Base-by-base conservation (phyloP, 108 stramenopile species). In the Stephanodiscus minutulus region DNA sequence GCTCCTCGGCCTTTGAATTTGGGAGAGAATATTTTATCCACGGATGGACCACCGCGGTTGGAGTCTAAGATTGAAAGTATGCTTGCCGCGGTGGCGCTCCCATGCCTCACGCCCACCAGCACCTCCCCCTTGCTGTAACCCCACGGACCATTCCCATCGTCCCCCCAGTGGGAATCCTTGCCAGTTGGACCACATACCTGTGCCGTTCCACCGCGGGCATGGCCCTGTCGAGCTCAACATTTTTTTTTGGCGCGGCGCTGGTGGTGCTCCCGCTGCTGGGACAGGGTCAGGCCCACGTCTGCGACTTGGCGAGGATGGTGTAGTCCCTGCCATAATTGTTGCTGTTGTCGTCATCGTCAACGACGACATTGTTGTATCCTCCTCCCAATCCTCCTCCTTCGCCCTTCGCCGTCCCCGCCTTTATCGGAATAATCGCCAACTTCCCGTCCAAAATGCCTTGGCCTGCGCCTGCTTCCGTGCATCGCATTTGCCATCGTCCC, bases 81-180 rank as follows among this genome's bases (percentile, higher is more conserved):
- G 5, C 5, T 33, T 33, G 31, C 31, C 31, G 64, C 73, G 15
- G 50, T 64, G 9, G 28, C 47, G 53, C 60, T 75, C 4, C 58
- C 74, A 27, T 18, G 44, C 56, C 25, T 50, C 28, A 66, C 79
- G 7, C 83, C 83, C 18, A 85, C 17, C 49, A 85, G 31, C 20
- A 85, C 29, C 43, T 85, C 84, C 27, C 73, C 77, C 54, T 85
- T 85, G 10, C 82, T 73, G 68, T 85, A 85, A 12, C 56, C 77
- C 48, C 66, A 31, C 5, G 77, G 70, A 69, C 79, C 81, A 54
- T n/a, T n/a, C n/a, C 80, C 80, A 36, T 55, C 67, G 10, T n/a
- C 24, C 2, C 27, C 18, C 20, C 52, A 8, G 35, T 6, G 35
- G 6, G 6, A 5, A 85, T 66, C 57, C 76, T 77, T 54, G 75